Base-by-base conservation (phyloP, 2,329 filamentous ascomycete genomes). In the Penicillium sp. region DNA sequence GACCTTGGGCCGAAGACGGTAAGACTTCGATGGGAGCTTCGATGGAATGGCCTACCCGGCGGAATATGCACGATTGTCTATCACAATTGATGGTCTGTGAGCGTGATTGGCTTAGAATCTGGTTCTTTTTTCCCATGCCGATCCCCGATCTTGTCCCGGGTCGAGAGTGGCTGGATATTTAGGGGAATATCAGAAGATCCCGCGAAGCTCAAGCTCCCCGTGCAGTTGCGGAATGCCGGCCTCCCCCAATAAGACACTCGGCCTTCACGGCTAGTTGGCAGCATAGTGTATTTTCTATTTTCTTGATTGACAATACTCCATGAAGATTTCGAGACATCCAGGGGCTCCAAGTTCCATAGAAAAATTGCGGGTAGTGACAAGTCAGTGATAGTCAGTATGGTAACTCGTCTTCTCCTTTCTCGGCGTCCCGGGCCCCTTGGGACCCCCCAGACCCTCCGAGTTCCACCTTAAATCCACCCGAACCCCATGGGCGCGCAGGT, bases 1-100 rank as follows among this genome's bases (percentile, higher is more conserved):
- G 47, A 50, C 31, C 43, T 52, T 47, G 41, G 25, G 27, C 53
- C 41, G 60, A 59, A 62, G 46, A 57, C 56, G 54, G 58, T 35
- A 53, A 57, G 43, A 38, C 50, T 57, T 63, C 57, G 23, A 57
- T 46, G 19, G 19, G 51, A 53, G 42, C 52, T 62, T 63, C 59
- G 58, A 63, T 50, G 35, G 29, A 50, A 56, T 58, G 51, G 17
- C 25, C 46, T 52, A 54, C 23, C 17, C 4, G 33, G 38, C 29
- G 12, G 31, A 59, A 19, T 51, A 56, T 51, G 54, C 54, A 56
- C 23, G 47, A 23, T 51, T 56, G 31, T 38, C 40, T 27, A 51
- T 52, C n/a, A 43, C 17, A 25, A 33, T 33, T 33, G 31, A 33
- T 33, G 31, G 31, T 6, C 31, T 15, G 12, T 33, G 31, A 6